A percentile compares a stretch with the other conserved stretches of the same genome.
phyloP scores from a whole-genome alignment of 192 early-diverging fungal species.

The Entomortierella chlamydospora region DNA sequence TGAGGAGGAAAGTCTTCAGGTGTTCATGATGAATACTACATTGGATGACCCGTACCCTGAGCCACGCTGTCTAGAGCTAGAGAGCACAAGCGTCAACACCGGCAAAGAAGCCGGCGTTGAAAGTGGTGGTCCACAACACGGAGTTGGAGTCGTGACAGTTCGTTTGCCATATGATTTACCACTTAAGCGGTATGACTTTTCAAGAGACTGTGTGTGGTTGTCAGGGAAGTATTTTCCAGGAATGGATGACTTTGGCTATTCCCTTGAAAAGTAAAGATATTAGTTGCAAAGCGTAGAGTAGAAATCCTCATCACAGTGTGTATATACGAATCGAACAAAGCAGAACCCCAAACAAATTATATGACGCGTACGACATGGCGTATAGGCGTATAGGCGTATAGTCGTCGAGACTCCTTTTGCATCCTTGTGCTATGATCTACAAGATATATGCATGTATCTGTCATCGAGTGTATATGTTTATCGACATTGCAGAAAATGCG shows the following conservation, averaged over 20 bases:
- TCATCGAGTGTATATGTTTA: too few species aligned
- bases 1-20: constrained; percentile 17
- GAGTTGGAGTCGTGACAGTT: constrained; percentile 58
- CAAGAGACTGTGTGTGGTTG: constrained; percentile 35
- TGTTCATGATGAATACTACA: constrained; percentile 45
- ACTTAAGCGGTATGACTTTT: constrained; percentile 57
- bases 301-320: too few species aligned
- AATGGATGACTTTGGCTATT: constrained; percentile 32
- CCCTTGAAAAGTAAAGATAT: constrained; percentile 4
- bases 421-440: too few species aligned
- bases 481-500: too few species aligned
- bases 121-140: neutral
- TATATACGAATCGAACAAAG: too few species aligned
- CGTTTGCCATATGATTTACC: constrained; percentile 73
- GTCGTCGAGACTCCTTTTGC: too few species aligned
- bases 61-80: neutral
- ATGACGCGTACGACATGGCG: too few species aligned
- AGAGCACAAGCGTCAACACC: constrained; percentile 6
- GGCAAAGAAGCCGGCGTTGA: neutral
- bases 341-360: too few species aligned
- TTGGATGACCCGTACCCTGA: constrained; percentile 35
- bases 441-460: too few species aligned
- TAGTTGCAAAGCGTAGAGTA: too few species aligned
- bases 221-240: constrained; percentile 36
- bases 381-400: too few species aligned